These are phyloP conservation scores for Xylaria hypoxylon DNA, from an alignment of 2,329 filamentous ascomycete species.

Conservation along the genomic window DNA sequence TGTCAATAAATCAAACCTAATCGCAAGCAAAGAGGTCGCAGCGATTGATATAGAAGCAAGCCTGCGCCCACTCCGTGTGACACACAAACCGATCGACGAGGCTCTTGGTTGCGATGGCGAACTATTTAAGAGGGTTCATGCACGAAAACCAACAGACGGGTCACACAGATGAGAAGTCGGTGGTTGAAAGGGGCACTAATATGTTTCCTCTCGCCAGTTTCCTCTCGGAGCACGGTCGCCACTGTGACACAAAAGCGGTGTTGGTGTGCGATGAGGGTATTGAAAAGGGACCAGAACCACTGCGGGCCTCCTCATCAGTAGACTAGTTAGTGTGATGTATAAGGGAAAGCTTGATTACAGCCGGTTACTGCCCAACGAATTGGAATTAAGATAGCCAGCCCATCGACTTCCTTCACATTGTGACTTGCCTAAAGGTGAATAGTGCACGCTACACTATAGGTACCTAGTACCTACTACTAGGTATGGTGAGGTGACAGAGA, in stretches of 20 bases:
- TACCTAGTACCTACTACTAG: not conserved
- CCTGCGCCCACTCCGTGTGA: not conserved
- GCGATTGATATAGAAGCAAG: slow-evolving; percentile 30
- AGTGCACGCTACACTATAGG: slow-evolving; percentile 1
- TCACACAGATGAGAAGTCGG: slow-evolving; percentile 18
- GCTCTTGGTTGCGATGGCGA: slow-evolving; percentile 22
- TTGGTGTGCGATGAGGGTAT: slow-evolving; percentile 21
- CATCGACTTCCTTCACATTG: slow-evolving; percentile 24
- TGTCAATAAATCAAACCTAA: not conserved
- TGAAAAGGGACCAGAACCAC: slow-evolving; percentile 18
- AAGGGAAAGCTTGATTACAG: slow-evolving; percentile 22
- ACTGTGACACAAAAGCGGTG: slow-evolving; percentile 28
- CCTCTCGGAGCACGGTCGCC: slow-evolving; percentile 32
- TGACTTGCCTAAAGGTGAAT: slow-evolving; percentile 36
- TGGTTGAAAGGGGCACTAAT: slow-evolving; percentile 17
- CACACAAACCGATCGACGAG: slow-evolving; percentile 6
- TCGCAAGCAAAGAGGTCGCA: slow-evolving; percentile 6
- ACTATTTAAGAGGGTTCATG: slow-evolving; percentile 2
- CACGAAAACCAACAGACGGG: slow-evolving; percentile 22
- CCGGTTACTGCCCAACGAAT: slow-evolving; percentile 21
- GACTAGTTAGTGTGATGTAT: not conserved
- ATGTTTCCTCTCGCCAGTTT: slow-evolving; percentile 13
- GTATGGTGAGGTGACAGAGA: slow-evolving; percentile 22
- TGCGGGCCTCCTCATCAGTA: slow-evolving; percentile 21
- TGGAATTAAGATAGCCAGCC: slow-evolving; percentile 18